These are phyloP conservation scores for Wickerhamomyces sp. DNA, from an alignment of 1,139 yeast genomes.

Conservation along the genomic window DNA sequence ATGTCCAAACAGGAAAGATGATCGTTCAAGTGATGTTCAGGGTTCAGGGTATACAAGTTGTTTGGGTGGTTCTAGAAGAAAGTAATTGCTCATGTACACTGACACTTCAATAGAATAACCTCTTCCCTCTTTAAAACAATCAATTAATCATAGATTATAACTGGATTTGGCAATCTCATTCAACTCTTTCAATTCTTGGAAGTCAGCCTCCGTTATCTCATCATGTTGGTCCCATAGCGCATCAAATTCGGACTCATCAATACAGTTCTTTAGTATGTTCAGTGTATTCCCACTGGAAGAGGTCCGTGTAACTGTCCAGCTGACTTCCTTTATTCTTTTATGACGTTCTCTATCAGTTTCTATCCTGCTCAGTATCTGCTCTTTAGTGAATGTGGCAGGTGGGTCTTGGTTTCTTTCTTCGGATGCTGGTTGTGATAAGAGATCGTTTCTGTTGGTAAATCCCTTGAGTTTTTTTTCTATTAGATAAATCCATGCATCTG, in stretches of 20 bases:
- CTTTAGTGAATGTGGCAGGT: conserved; percentile 34
- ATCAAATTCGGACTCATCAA: conserved; percentile 54
- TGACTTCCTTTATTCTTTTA: conserved; percentile 68
- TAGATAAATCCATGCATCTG: conserved; percentile 44
- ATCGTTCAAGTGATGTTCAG: too few relatives aligned
- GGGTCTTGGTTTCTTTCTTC: conserved; percentile 25
- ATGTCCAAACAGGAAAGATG: too few relatives aligned
- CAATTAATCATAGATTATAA: conserved; percentile 7
- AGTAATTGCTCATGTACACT: too few relatives aligned
- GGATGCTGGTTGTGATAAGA: conserved; percentile 17
- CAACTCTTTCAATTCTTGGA: conserved; percentile 48
- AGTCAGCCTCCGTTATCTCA: conserved; percentile 43
- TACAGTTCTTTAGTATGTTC: conserved; percentile 4
- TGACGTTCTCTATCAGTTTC: conserved; percentile 86
- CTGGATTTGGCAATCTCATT: conserved; percentile 40
- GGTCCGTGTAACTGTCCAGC: conserved; percentile 63
- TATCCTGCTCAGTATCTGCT: conserved; percentile 67
- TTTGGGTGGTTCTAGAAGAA: too few relatives aligned
- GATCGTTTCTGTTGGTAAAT: conserved; percentile 34
- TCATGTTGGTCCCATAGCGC: conserved; percentile 50
- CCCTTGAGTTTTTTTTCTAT: conserved; percentile 45
- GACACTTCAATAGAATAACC: too few relatives aligned
- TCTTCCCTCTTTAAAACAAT: too few relatives aligned
- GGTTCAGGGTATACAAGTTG: too few relatives aligned
- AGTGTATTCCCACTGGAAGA: not conserved